These are phyloP conservation scores for Diaporthe destruens DNA, from an alignment of 2,329 filamentous ascomycete species.

Conservation along the genomic window DNA sequence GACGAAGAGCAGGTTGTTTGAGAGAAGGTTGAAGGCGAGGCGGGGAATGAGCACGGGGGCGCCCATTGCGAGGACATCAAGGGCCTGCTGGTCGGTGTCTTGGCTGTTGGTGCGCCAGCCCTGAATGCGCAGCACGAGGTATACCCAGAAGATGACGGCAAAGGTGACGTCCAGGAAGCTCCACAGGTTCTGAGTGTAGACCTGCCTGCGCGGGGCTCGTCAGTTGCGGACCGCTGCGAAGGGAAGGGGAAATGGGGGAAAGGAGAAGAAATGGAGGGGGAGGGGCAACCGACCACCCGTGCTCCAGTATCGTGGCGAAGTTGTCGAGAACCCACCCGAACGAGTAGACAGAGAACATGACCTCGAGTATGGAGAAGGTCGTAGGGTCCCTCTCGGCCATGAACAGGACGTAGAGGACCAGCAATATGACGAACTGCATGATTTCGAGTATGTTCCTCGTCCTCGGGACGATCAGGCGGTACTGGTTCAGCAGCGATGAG, in stretches of 20 bases:
- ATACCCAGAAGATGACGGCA: slow-evolving; percentile 76
- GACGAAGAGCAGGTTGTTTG: slow-evolving; percentile 87
- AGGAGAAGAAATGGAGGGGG: background rate
- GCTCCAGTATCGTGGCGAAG: slow-evolving; percentile 80
- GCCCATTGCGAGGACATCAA: slow-evolving; percentile 83
- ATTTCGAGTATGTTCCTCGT: slow-evolving; percentile 82
- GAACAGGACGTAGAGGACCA: slow-evolving; percentile 77
- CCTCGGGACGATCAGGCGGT: slow-evolving; percentile 84
- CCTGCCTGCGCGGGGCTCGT: slow-evolving; percentile 65
- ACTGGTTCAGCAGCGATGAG: slow-evolving; percentile 84
- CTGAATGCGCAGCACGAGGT: slow-evolving; percentile 76
- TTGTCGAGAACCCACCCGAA: slow-evolving; percentile 85
- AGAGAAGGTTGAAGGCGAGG: slow-evolving; percentile 84
- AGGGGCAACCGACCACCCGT: slow-evolving; percentile 67
- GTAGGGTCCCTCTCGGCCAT: slow-evolving; percentile 77
- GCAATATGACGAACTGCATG: slow-evolving; percentile 77
- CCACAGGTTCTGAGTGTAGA: slow-evolving; percentile 91
- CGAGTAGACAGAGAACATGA: slow-evolving; percentile 78
- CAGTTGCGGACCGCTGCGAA: slow-evolving; percentile 52
- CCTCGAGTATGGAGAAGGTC: slow-evolving; percentile 68
- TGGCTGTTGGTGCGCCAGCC: slow-evolving; percentile 66
- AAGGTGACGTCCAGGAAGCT: slow-evolving; percentile 88
- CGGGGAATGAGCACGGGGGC: slow-evolving; percentile 83
- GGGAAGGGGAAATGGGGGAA: too few species aligned
- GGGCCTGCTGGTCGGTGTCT: slow-evolving; percentile 71